phyloP scores from a whole-genome alignment of 176 grass and related monocot species.

The Zea mays region DNA sequence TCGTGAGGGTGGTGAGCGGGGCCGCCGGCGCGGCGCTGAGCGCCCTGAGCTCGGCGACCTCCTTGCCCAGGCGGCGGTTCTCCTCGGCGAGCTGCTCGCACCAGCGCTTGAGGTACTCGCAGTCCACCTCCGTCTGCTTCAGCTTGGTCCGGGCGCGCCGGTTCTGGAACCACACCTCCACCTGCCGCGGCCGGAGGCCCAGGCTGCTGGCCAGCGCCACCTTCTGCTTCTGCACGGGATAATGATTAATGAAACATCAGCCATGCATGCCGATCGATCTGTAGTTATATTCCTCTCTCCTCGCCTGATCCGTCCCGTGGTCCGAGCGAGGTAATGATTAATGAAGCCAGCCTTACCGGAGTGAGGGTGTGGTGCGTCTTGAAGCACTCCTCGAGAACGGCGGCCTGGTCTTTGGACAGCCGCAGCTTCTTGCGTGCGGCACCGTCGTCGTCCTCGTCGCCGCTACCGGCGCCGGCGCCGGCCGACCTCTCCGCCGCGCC shows the following conservation, averaged over 20 bases:
- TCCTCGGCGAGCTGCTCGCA: slow-evolving; percentile 88
- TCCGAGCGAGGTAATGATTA: not conserved
- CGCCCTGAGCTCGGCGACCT: slow-evolving; percentile 80
- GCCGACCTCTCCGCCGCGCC: slow-evolving; percentile 47
- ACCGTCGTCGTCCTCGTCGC: slow-evolving; percentile 74
- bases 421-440: slow-evolving; percentile 84
- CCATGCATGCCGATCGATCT: not conserved
- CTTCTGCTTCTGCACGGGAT: slow-evolving; percentile 67
- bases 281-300: no score
- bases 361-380: slow-evolving; percentile 85
- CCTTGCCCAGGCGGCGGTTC: slow-evolving; percentile 83
- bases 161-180: slow-evolving; percentile 99
- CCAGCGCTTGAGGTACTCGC: slow-evolving; percentile 85
- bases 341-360: slow-evolving; percentile 42
- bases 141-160: slow-evolving; percentile 79
- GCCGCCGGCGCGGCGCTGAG: slow-evolving; percentile 54
- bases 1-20: slow-evolving; percentile 72
- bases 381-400: slow-evolving; percentile 86
- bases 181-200: slow-evolving; percentile 71
- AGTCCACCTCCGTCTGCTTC: slow-evolving; percentile 98
- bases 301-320: no score
- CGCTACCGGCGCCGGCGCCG: slow-evolving; percentile 43
- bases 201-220: slow-evolving; percentile 66
- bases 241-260: not conserved
- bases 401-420: slow-evolving; percentile 84